These are phyloP conservation scores for Fusarium pseudoanthophilum DNA, from an alignment of 2,329 filamentous ascomycete species.

Conservation along the genomic window DNA sequence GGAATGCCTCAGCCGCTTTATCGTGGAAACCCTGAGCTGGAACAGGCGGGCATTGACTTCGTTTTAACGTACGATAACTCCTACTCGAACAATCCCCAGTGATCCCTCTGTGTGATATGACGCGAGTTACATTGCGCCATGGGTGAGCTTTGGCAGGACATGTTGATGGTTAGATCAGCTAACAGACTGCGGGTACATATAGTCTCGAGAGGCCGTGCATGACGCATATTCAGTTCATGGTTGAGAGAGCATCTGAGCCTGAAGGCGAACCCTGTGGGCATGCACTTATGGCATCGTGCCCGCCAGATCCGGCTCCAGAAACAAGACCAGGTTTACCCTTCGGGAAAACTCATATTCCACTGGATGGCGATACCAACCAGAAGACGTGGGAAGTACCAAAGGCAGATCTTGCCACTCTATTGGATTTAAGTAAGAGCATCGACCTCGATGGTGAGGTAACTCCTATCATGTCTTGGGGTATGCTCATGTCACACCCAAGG, in stretches of 20 bases:
- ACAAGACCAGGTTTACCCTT: slow-evolving; percentile 64
- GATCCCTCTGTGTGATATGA: slow-evolving; percentile 65
- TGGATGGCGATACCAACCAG: slow-evolving; percentile 58
- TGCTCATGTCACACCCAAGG: slow-evolving; percentile 77
- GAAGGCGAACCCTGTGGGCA: slow-evolving; percentile 84
- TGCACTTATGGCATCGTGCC: slow-evolving; percentile 91
- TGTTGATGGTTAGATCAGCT: slow-evolving; percentile 50
- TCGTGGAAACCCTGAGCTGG: slow-evolving; percentile 71
- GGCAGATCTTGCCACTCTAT: slow-evolving; percentile 80
- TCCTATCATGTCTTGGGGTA: slow-evolving; percentile 93
- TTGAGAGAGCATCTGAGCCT: slow-evolving; percentile 67
- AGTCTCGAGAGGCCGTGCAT: slow-evolving; percentile 93
- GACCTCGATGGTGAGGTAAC: slow-evolving; percentile 92
- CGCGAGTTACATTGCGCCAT: slow-evolving; percentile 31
- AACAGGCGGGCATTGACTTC: slow-evolving; percentile 89
- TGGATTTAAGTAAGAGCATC: slow-evolving; percentile 84
- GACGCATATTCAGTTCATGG: slow-evolving; percentile 84
- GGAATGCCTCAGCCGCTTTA: slow-evolving; percentile 37
- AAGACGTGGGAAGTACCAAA: slow-evolving; percentile 84
- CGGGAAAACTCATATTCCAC: slow-evolving; percentile 56
- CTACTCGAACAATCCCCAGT: slow-evolving; percentile 71
- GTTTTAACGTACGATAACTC: slow-evolving; percentile 83
- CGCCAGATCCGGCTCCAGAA: slow-evolving; percentile 71
- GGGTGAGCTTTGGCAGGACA: slow-evolving; percentile 36
- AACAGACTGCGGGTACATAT: slow-evolving; percentile 60